Conservation (phyloP, 2,329 filamentous ascomycete species). For the Moelleriella libera region DNA sequence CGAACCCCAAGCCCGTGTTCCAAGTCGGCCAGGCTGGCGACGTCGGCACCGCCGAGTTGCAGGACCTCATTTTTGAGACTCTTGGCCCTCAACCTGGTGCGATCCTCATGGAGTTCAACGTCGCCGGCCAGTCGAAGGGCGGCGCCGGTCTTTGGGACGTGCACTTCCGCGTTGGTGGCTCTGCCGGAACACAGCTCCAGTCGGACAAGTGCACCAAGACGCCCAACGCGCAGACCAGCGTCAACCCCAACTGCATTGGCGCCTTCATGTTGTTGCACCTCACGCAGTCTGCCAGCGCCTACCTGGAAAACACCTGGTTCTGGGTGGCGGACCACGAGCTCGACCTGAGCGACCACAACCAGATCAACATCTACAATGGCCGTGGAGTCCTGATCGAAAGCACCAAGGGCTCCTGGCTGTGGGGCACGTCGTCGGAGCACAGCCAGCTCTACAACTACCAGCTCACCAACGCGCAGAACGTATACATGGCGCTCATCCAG, state of each 20-base stretch:
- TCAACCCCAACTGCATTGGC: conserved; percentile 56
- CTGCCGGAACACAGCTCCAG: conserved; percentile 71
- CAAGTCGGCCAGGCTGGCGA: conserved; percentile 70
- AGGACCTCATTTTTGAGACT: conserved; percentile 75
- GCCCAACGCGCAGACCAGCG: conserved; percentile 43
- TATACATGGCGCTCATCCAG: conserved; percentile 76
- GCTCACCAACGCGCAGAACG: conserved; percentile 58
- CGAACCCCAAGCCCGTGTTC: conserved; percentile 71
- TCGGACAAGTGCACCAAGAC: conserved; percentile 69
- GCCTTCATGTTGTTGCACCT: conserved; percentile 59
- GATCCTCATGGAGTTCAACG: conserved; percentile 85
- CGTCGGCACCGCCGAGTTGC: conserved; percentile 70
- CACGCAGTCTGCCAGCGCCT: conserved; percentile 48
- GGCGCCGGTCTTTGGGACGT: conserved; percentile 81
- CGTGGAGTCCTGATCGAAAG: conserved; percentile 73
- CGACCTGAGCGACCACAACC: conserved; percentile 56
- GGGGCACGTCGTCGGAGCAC: conserved; percentile 59
- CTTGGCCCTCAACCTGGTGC: conserved; percentile 73
- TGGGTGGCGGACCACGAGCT: conserved; percentile 89
- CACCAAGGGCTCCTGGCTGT: conserved; percentile 63
- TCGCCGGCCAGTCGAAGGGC: conserved; percentile 52
- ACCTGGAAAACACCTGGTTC: conserved; percentile 82
- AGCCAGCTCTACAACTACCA: conserved; percentile 72
- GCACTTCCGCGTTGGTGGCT: conserved; percentile 87
- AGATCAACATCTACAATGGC: conserved; percentile 80